Evolutionary conservation across 352 stramenopile species (phyloP), one percentile per base, ranked within the genome.

Genomic region (Pythium scleroteichum): DNA sequence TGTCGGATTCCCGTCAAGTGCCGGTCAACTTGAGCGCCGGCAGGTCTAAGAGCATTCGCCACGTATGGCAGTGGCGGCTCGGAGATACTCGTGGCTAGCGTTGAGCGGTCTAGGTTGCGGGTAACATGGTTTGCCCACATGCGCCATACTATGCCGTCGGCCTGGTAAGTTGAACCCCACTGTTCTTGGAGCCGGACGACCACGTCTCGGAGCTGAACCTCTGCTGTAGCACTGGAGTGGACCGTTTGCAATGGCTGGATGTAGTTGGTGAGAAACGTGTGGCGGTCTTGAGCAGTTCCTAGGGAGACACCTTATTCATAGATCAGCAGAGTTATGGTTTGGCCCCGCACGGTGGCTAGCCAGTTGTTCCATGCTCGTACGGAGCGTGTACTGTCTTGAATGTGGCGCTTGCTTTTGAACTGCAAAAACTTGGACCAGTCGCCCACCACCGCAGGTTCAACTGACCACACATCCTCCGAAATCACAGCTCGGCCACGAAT

Each of bases 101-200:
- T 57, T 14, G 50, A 47, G 7, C 50, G 13, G 19, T 57, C 27
- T 9, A 57, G n/a, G 50, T 57, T 57, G 4, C 50, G 50, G 13
- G 32, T 57, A 6, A 46, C 20, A 33, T 57, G 50, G 27, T 44
- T 57, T 32, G 50, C 50, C 50, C 50, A 57, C 50, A 45, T 57
- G 6, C 50, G 29, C 50, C 50, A 57, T 12, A 57, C 50, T 3
- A 57, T 22, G 17, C 4, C 19, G 9, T 57, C 50, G 6, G 50
- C 29, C 10, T 44, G 29, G 22, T 33, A 57, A 8, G 22, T 41
- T 42, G 22, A 12, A 16, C 23, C 16, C 50, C 50, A 57, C 35
- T 57, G 27, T 9, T 29, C 32, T 32, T 57, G 50, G n/a, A 57
- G 29, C n/a, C n/a, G n/a, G n/a, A 26, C 29, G 50, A 8, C 8